Evolutionary conservation across 2,329 filamentous ascomycete species (phyloP), one percentile per base, ranked within the genome.

Genomic region (Diaporthe amygdali): DNA sequence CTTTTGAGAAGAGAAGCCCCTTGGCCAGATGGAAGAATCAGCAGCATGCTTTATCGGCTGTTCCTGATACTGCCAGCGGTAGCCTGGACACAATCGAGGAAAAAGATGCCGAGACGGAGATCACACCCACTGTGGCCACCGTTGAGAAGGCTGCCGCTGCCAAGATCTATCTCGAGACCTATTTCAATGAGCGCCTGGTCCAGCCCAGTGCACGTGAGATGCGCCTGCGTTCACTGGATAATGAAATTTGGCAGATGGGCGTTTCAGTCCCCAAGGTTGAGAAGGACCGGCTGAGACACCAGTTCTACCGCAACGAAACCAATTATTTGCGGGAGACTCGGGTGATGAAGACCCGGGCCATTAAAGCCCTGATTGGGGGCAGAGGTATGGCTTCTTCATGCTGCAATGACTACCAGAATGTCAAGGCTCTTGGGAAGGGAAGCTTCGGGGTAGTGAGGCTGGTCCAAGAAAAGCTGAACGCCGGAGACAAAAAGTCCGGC

Each of bases 401-500:
- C 49, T 76, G 68, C n/a, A 74, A 90, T 10, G 89, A 91, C n/a
- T 98, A 96, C 77, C 93, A 97, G 74, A 86, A 92, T 15, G 83
- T 98, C 37, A 93, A 95, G 75, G 87, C 97, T 22, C 86, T 98
- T 6, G 95, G 96, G 0, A 97, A 96, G 79, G 96, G 96, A 10
- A 98, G 95, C 78, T 99, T 98, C 81, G 96, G 96, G 0, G 92
- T 97, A 30, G 96, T 99, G 20, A 90, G 92, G 55, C 86, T 99
- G 44, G 95, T 98, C 2, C 91, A 91, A 69, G 93, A 95, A 79
- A 92, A 84, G 74, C 66, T 75, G 22, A 76, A 76, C n/a, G 66
- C 75, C 0, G 63, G 54, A 25, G 76, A 74, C 2, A 75, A 80
- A 74, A 72, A 75, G 52, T 77, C 75, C 71, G 75, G 79, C 70